Conservation (phyloP, 352 stramenopile genomes). For the Phytopythium delawarense region DNA sequence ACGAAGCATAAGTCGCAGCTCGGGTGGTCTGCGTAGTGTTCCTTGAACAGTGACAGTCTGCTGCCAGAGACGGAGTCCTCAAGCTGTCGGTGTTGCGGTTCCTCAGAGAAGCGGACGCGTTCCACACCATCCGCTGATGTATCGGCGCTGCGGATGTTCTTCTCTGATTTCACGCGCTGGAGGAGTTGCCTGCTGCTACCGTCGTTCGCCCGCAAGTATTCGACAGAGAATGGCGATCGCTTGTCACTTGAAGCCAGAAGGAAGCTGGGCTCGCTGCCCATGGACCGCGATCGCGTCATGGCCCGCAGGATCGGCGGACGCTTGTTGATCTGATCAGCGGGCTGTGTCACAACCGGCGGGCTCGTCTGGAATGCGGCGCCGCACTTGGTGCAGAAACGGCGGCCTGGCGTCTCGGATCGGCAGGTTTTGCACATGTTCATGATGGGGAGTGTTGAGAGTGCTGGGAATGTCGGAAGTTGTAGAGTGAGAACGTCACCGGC, state of each 20-base stretch:
- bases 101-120: background rate
- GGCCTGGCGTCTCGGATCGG: constrained; percentile 11
- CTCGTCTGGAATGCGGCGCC: constrained; percentile 14
- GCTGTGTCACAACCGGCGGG: background rate
- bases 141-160: background rate
- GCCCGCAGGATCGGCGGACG: background rate
- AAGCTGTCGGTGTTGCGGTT: background rate
- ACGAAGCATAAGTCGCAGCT: constrained; percentile 62
- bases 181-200: background rate
- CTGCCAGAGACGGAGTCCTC: background rate
- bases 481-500: background rate
- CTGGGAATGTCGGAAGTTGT: background rate
- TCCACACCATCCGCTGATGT: background rate
- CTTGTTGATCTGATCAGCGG: background rate
- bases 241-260: background rate
- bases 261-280: background rate
- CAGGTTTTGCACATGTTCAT: background rate
- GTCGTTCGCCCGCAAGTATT: background rate
- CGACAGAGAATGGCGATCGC: background rate
- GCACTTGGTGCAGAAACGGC: constrained; percentile 32
- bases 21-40: constrained; percentile 54
- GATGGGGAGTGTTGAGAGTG: background rate
- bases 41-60: constrained; percentile 19
- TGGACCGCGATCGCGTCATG: background rate
- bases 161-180: background rate